A percentile compares a stretch with the other conserved stretches of the same genome.
Conservation (phyloP, 2,329 filamentous ascomycete genomes). For the Hypoxylon sp. region DNA sequence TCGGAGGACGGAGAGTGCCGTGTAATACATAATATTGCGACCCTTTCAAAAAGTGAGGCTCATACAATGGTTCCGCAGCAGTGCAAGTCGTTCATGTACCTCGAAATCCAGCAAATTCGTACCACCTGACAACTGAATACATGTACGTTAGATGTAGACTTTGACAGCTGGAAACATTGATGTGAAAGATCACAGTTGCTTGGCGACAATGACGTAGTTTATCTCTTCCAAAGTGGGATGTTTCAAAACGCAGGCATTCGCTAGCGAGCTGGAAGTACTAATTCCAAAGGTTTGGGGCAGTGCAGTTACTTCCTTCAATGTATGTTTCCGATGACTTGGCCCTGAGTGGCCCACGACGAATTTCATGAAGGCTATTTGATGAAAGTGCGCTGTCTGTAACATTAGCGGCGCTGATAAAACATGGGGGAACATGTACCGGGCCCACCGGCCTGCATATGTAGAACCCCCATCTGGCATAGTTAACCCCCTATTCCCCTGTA, state of each 20-base stretch:
- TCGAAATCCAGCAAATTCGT: not conserved
- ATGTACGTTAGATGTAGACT: not conserved
- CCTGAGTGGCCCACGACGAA: constrained; percentile 25
- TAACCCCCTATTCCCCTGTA: constrained; percentile 26
- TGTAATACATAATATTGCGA: constrained; percentile 23
- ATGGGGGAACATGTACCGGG: constrained; percentile 32
- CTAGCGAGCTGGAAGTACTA: not conserved
- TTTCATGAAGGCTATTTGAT: constrained; percentile 39
- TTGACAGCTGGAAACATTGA: constrained; percentile 5
- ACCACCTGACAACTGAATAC: not conserved
- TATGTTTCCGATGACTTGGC: constrained; percentile 38
- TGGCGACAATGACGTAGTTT: constrained; percentile 39
- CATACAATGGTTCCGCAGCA: constrained; percentile 26
- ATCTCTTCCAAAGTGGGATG: constrained; percentile 14
- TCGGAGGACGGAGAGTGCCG: constrained; percentile 1
- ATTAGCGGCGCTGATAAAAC: constrained; percentile 42
- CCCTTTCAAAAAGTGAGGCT: constrained; percentile 28
- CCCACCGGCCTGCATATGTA: constrained; percentile 28
- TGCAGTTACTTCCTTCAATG: constrained; percentile 40
- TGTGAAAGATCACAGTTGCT: constrained; percentile 29
- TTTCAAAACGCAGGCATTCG: constrained; percentile 10
- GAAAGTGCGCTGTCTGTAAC: constrained; percentile 42
- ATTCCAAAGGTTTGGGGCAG: constrained; percentile 31
- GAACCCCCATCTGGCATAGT: constrained; percentile 21
- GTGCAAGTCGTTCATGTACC: not conserved